Evolutionary conservation across 805 yeast species (phyloP).

Genomic region (Pichia ethanolica): DNA sequence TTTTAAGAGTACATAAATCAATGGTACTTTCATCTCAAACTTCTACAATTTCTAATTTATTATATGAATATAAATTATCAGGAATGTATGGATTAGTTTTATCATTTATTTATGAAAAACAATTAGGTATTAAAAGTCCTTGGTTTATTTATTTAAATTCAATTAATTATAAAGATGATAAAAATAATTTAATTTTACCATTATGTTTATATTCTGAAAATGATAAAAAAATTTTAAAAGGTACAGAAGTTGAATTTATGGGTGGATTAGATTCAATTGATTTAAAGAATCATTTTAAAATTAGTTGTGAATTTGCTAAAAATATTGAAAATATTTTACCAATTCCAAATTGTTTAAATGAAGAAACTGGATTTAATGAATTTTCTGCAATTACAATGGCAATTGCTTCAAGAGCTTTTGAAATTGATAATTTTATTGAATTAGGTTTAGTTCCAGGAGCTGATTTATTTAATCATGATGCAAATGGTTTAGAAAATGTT

Average conservation of each 20-base stretch:
- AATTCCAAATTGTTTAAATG: slow-evolving; percentile 26
- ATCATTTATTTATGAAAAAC: slow-evolving; percentile 65
- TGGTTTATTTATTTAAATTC: slow-evolving; percentile 65
- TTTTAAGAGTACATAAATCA: slow-evolving; percentile 56
- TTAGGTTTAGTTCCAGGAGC: slow-evolving; percentile 85
- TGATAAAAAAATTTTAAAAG: slow-evolving; percentile 41
- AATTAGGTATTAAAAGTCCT: slow-evolving; percentile 58
- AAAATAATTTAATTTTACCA: slow-evolving; percentile 33
- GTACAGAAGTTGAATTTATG: slow-evolving; percentile 55
- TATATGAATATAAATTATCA: slow-evolving; percentile 49
- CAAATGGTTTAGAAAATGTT: slow-evolving; percentile 48
- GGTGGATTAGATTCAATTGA: slow-evolving; percentile 50
- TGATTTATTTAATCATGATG: slow-evolving; percentile 73
- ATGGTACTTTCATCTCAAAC: slow-evolving; percentile 52
- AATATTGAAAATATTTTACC: slow-evolving; percentile 19
- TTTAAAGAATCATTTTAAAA: slow-evolving; percentile 32
- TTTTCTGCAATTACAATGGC: slow-evolving; percentile 56
- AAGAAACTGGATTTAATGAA: slow-evolving; percentile 26
- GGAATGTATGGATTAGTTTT: slow-evolving; percentile 64
- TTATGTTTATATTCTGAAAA: slow-evolving; percentile 57
- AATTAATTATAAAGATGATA: slow-evolving; percentile 29
- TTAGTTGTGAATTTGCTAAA: slow-evolving; percentile 37
- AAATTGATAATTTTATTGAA: slow-evolving; percentile 67
- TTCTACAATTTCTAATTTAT: slow-evolving; percentile 56
- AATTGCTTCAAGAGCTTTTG: slow-evolving; percentile 73